Evolutionary conservation across 2,329 filamentous ascomycete genomes (phyloP).

Genomic region (Cladosporium sp.): DNA sequence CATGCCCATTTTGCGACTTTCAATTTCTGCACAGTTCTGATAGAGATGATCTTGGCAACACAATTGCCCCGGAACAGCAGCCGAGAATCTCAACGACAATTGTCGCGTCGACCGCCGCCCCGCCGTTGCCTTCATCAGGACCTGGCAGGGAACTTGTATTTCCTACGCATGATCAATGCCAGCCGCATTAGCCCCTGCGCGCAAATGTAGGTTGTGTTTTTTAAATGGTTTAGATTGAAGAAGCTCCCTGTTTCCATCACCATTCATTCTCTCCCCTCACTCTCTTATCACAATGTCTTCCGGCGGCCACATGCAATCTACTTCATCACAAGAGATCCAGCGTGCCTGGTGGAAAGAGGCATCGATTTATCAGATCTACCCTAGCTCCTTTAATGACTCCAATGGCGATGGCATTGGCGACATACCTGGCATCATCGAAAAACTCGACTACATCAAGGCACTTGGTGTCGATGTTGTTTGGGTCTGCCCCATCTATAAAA

Average conservation of each 20-base stretch:
- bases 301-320: not conserved
- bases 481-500: constrained; percentile 66
- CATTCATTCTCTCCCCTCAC: not conserved
- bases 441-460: constrained; percentile 59
- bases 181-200: not conserved
- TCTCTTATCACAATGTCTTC: not conserved
- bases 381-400: constrained; percentile 47
- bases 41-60: not conserved
- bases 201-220: not conserved
- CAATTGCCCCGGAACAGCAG: not conserved
- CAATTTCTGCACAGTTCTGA: not conserved
- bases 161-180: not conserved
- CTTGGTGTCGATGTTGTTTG: constrained; percentile 64
- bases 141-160: not conserved
- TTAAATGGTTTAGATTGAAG: not conserved
- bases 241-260: not conserved
- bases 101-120: not conserved
- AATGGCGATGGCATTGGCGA: constrained; percentile 61
- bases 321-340: not conserved
- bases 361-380: constrained; percentile 45
- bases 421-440: constrained; percentile 61
- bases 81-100: constrained; percentile 13
- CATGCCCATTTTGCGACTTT: no score
- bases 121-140: not conserved
- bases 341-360: constrained; percentile 42